Conservation (phyloP, 2,329 filamentous ascomycete genomes). For the Diaporthe sp. region DNA sequence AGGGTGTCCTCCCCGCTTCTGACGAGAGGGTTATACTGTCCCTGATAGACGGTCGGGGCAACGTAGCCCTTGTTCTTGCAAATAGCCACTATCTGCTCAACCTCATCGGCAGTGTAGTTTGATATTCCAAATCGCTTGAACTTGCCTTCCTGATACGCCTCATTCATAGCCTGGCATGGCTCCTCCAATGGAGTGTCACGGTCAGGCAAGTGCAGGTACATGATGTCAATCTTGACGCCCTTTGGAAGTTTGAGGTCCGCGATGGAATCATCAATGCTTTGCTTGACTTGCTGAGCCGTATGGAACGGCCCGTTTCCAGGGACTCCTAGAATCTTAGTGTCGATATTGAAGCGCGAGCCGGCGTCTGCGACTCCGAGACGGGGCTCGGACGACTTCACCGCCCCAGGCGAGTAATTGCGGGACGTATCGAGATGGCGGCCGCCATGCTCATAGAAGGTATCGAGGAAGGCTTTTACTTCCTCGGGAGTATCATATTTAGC, state of each 20-base stretch:
- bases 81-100: conserved; percentile 75
- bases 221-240: neutral
- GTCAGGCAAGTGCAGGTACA: conserved; percentile 39
- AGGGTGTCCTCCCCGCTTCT: conserved; percentile 48
- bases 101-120: conserved; percentile 79
- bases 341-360: conserved; percentile 45
- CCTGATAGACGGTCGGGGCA: conserved; percentile 76
- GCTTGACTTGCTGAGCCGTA: conserved; percentile 41
- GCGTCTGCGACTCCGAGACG: conserved; percentile 43
- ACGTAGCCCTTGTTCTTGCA: conserved; percentile 75
- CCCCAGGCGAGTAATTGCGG: conserved; percentile 44
- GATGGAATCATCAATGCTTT: conserved; percentile 46
- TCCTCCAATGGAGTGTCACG: conserved; percentile 72
- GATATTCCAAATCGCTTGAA: conserved; percentile 75
- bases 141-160: conserved; percentile 74
- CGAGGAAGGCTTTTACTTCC: conserved; percentile 41
- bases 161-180: conserved; percentile 72
- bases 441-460: conserved; percentile 41
- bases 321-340: conserved; percentile 46
- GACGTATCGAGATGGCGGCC: conserved; percentile 46
- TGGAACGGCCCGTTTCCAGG: conserved; percentile 42
- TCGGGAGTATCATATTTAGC: conserved; percentile 36
- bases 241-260: conserved; percentile 39
- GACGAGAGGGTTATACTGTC: conserved; percentile 67
- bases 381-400: conserved; percentile 43